Evolutionary conservation across 306 rosid species (phyloP), one percentile per base, ranked within the genome.

Genomic region (Castanospermum australe): DNA sequence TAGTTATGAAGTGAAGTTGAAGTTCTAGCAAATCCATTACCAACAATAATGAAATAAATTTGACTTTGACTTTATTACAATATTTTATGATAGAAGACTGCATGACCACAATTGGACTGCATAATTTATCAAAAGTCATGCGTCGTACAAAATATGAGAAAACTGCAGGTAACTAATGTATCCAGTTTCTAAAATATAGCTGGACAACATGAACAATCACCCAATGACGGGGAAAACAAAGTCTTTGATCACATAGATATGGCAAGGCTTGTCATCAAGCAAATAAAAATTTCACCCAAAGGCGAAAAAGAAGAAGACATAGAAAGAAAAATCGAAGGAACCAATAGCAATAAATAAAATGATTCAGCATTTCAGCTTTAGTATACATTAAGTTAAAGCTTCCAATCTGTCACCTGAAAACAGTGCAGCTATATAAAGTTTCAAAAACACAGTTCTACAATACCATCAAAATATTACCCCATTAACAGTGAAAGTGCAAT

Each of bases 1-100:
- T 50, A 75, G 71, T 67, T 56, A 82, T 52, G 12, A 45, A 39
- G 73, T n/a, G 9, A 38, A 51, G 50, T 33, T 44, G 79, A 67
- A 50, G 69, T 38, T 55, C 66, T 67, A 20, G 38, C 52, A 50
- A 63, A 54, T 67, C 25, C 61, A 76, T 51, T 33, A 68, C 39
- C 66, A 71, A 47, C 47, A 44, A 54, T 13, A 74, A 60, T 9
- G 71, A 80, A 70, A 39, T 8, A 62, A 73, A 61, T 4, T 50
- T n/a, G 45, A 77, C 42, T 5, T n/a, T n/a, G 64, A 39, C n/a
- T n/a, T n/a, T n/a, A 61, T 47, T 36, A 5, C 13, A 50, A 52
- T n/a, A 6, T 63, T 36, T 25, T 51, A 33, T 38, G 11, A 25
- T 38, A 12, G 8, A 71, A 48, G 25, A 71, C 42, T 10, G 55